These are phyloP conservation scores for Obba rivulosa DNA, from an alignment of 768 basidiomycete species.

Conservation along the genomic window DNA sequence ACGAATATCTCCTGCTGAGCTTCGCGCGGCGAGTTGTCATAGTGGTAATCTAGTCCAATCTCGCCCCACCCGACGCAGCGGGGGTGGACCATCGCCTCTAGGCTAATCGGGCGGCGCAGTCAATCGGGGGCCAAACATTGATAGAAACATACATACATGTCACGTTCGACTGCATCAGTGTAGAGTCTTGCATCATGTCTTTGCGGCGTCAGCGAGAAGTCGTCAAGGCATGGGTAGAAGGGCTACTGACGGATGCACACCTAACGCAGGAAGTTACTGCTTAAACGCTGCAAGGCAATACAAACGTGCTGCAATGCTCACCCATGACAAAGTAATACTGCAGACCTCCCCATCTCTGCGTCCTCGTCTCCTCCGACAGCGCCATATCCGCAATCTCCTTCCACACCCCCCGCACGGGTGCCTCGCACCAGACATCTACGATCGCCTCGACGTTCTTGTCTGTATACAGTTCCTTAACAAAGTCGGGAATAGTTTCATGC, in stretches of 20 bases:
- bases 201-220: not conserved
- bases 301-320: conserved; percentile 16
- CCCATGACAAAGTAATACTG: conserved; percentile 86
- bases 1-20: conserved; percentile 62
- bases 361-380: conserved; percentile 40
- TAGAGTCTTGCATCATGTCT: conserved; percentile 74
- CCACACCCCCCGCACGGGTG: conserved; percentile 60
- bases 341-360: conserved; percentile 56
- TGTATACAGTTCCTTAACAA: conserved; percentile 57
- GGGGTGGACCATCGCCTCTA: conserved; percentile 74
- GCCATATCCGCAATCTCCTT: conserved; percentile 72
- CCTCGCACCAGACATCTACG: conserved; percentile 89
- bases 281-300: not conserved
- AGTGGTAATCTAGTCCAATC: conserved; percentile 84
- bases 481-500: conserved; percentile 56
- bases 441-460: conserved; percentile 56
- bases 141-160: conserved; percentile 48
- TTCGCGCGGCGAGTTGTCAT: conserved; percentile 68
- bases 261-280: conserved; percentile 29
- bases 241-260: conserved; percentile 66
- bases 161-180: conserved; percentile 58
- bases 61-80: conserved; percentile 88
- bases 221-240: not conserved
- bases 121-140: not conserved
- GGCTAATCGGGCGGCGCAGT: conserved; percentile 29